Conservation (phyloP, 1,284 basidiomycete genomes). For the Sanghuangporus weigelae region DNA sequence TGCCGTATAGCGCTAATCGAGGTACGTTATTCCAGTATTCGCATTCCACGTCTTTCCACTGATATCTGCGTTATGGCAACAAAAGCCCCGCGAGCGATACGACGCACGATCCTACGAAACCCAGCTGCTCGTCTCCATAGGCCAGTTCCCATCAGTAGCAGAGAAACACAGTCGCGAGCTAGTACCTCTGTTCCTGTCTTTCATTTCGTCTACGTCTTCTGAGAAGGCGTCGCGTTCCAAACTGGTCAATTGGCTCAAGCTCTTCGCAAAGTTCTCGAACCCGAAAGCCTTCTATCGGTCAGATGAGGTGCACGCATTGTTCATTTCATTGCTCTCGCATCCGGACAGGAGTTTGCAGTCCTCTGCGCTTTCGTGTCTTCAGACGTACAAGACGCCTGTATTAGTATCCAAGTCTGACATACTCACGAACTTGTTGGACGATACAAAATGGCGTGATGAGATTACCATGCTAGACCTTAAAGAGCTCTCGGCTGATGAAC, state of each 20-base stretch:
- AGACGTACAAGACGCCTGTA: constrained; percentile 77
- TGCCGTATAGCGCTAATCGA: constrained; percentile 28
- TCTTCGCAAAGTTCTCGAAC: constrained; percentile 88
- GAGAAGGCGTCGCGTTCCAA: constrained; percentile 48
- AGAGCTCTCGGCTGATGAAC: constrained; percentile 57
- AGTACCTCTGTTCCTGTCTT: constrained; percentile 71
- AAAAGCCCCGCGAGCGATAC: constrained; percentile 60
- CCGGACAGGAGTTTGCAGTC: constrained; percentile 80
- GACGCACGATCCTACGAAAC: constrained; percentile 74
- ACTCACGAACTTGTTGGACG: constrained; percentile 74
- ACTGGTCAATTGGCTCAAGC: constrained; percentile 72
- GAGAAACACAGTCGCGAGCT: constrained; percentile 84
- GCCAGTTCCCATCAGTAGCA: constrained; percentile 61
- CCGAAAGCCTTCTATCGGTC: constrained; percentile 82
- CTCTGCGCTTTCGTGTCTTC: constrained; percentile 73
- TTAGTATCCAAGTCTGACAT: constrained; percentile 65
- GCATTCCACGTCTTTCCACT: constrained; percentile 24
- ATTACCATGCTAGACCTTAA: constrained; percentile 70
- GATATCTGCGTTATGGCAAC: constrained; percentile 37
- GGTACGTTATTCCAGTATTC: constrained; percentile 29
- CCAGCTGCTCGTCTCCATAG: constrained; percentile 70
- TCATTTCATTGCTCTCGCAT: constrained; percentile 77
- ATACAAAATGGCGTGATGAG: constrained; percentile 86
- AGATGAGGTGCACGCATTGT: constrained; percentile 61
- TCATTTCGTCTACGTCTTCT: constrained; percentile 35